Percentiles rank a stretch among this genome's conserved stretches.
These are phyloP conservation scores for Oryza glaberrima DNA, from an alignment of 176 grass and related monocot genomes.

Conservation along the genomic window DNA sequence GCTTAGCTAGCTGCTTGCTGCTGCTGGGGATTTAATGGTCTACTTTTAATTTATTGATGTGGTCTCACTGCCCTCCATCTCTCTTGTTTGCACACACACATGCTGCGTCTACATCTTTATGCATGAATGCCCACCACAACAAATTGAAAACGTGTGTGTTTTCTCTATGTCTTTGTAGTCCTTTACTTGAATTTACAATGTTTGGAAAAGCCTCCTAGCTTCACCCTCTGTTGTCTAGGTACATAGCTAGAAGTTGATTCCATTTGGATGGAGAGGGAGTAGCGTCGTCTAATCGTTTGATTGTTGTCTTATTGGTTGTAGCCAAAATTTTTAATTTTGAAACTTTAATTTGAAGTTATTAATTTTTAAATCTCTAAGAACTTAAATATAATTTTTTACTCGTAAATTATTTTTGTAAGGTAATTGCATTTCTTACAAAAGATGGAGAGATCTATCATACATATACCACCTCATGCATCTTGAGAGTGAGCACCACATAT, in stretches of 20 bases:
- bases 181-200: no score
- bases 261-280: no score
- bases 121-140: not conserved
- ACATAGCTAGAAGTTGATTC: no score
- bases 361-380: no score
- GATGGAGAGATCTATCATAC: no score
- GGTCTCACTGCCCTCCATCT: conserved; percentile 35
- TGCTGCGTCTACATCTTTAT: conserved; percentile 1
- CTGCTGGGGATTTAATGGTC: conserved; percentile 19
- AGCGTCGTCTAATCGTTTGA: no score
- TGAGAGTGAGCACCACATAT: not conserved
- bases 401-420: not conserved
- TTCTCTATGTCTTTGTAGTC: not conserved
- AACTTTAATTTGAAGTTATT: no score
- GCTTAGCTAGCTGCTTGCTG: not conserved
- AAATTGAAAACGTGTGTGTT: not conserved
- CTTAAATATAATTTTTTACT: no score
- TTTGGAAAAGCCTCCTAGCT: no score
- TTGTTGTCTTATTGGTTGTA: no score
- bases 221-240: no score
- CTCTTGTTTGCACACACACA: conserved; percentile 4
- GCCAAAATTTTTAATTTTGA: no score
- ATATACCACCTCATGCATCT: not conserved
- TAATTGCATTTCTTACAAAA: not conserved
- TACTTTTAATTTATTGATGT: conserved; percentile 36